Conservation (phyloP, 2,329 filamentous ascomycete species). For the Calonectria hongkongensis region DNA sequence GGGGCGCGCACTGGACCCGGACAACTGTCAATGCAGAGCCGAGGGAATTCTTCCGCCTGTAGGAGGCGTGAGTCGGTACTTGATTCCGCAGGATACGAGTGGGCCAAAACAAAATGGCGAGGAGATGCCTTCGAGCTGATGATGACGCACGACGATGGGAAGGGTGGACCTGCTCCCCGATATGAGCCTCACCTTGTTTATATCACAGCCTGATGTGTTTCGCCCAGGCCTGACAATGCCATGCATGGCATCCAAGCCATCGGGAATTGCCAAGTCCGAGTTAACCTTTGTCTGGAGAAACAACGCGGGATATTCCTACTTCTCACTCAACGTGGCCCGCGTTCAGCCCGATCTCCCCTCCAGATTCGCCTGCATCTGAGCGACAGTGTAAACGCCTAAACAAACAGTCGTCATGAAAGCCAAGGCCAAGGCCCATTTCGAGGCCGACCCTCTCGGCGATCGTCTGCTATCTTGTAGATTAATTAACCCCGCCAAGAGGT, state of each 20-base stretch:
- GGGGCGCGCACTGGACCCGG: not conserved
- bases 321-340: not conserved
- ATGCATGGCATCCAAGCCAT: too few species aligned
- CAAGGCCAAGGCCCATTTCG: too few species aligned
- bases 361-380: too few species aligned
- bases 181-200: not conserved
- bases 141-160: not conserved
- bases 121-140: not conserved
- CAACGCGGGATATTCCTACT: too few species aligned
- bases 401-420: too few species aligned
- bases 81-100: constrained; percentile 5
- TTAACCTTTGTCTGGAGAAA: too few species aligned
- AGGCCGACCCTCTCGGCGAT: not conserved
- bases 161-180: not conserved
- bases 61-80: not conserved
- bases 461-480: not conserved
- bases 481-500: constrained; percentile 15
- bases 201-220: not conserved
- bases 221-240: not conserved
- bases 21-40: constrained; percentile 1
- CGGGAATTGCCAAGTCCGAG: too few species aligned
- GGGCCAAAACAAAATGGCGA: not conserved
- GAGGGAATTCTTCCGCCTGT: not conserved
- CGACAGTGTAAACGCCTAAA: too few species aligned
- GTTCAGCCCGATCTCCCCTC: not conserved